Conservation (phyloP, 768 basidiomycete genomes). For the Hygrocybe coccinea region DNA sequence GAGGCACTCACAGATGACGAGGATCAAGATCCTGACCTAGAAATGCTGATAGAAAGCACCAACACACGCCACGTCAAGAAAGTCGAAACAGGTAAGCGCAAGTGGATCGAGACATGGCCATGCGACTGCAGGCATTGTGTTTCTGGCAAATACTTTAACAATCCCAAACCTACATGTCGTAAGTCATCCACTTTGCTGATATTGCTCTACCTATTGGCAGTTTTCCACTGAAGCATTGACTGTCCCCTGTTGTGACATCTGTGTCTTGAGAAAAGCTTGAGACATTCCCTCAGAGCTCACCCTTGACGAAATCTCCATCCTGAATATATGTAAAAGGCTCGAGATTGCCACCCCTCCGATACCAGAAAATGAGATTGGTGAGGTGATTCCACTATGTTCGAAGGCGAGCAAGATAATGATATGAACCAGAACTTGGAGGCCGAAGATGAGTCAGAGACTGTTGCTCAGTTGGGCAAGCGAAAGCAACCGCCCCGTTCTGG, state of each 20-base stretch:
- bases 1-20: constrained; percentile 5
- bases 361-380: neutral
- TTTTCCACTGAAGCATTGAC: neutral
- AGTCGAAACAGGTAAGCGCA: constrained; percentile 26
- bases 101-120: constrained; percentile 22
- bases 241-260: constrained; percentile 1
- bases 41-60: neutral
- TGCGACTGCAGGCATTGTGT: constrained; percentile 26
- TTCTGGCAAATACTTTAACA: constrained; percentile 29
- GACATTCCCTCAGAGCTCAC: neutral
- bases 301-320: neutral
- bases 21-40: neutral
- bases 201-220: neutral
- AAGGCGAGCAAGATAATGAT: neutral
- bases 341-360: neutral
- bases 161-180: constrained; percentile 23
- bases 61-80: constrained; percentile 25
- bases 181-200: constrained; percentile 6
- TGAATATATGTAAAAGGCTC: neutral
- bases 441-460: neutral
- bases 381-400: too few species aligned
- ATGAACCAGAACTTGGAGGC: too few species aligned
- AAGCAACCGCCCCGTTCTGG: neutral
- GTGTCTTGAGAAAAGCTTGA: neutral
- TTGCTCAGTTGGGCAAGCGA: neutral